Conservation (phyloP, 2,329 filamentous ascomycete species). For the Arthrobotrys conoides region DNA sequence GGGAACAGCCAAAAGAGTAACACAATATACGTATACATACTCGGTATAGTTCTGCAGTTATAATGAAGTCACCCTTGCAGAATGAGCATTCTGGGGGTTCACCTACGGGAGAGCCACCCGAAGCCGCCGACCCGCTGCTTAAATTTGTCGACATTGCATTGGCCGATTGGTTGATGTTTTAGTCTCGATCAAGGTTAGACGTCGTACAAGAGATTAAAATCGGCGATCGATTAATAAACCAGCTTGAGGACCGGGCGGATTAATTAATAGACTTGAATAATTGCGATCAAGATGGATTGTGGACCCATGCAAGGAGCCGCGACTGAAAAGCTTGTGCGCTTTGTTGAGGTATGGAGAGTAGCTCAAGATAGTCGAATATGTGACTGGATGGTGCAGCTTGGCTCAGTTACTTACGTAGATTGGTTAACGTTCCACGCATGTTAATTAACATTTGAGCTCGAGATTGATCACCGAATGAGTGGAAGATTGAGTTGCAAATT, state of each 20-base stretch:
- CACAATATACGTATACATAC: constrained; percentile 23
- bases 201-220: constrained; percentile 6
- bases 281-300: constrained; percentile 13
- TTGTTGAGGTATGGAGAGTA: constrained; percentile 13
- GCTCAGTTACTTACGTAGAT: too few relatives aligned
- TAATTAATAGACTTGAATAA: background rate
- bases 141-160: constrained; percentile 3
- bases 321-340: constrained; percentile 17
- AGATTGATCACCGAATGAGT: background rate
- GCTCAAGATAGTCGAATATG: constrained; percentile 6
- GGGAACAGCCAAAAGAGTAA: background rate
- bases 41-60: constrained; percentile 44
- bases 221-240: background rate
- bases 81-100: constrained; percentile 34
- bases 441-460: background rate
- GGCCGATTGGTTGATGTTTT: background rate
- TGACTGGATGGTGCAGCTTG: background rate
- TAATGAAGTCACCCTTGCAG: constrained; percentile 53
- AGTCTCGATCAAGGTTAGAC: background rate
- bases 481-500: background rate
- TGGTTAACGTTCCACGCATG: too few relatives aligned
- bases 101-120: background rate
- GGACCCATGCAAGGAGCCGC: constrained; percentile 24
- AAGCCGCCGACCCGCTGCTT: background rate
- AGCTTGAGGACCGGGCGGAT: background rate